phyloP scores from a whole-genome alignment of 2,329 filamentous ascomycete species.

The Sporothrix inflata region DNA sequence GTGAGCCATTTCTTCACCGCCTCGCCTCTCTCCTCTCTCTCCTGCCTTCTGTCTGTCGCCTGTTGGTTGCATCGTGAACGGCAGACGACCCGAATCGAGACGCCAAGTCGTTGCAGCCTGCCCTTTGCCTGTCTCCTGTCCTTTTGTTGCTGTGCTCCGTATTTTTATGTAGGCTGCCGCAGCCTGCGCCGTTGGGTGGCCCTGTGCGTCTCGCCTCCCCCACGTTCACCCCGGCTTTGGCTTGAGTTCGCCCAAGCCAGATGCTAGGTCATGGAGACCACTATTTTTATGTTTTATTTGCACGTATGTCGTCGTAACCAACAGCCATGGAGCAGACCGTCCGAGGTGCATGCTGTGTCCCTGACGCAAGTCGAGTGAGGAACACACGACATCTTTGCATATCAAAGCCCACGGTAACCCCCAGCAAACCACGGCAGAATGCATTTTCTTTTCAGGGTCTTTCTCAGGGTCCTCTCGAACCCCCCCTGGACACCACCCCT shows the following conservation, averaged over 20 bases:
- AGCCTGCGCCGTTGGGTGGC: not conserved
- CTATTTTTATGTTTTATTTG: no score
- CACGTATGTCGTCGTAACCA: no score
- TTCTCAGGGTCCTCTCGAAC: not conserved
- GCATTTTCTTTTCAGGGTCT: constrained; percentile 5
- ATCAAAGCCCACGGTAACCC: no score
- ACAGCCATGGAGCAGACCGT: not conserved
- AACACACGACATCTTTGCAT: not conserved
- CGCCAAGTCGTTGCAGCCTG: constrained; percentile 1
- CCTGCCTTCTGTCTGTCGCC: not conserved
- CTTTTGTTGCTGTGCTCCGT: no score
- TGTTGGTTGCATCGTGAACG: constrained; percentile 1
- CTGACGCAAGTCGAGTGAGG: not conserved
- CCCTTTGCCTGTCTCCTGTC: no score
- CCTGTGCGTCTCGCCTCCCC: constrained; percentile 14
- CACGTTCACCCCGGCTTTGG: constrained; percentile 1
- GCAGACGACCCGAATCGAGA: not conserved
- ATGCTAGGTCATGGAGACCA: not conserved
- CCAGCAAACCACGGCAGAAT: not conserved
- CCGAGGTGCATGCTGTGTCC: not conserved
- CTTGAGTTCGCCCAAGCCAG: not conserved
- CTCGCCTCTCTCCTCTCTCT: not conserved
- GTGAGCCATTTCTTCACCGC: not conserved
- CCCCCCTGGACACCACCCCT: not conserved
- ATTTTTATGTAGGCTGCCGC: not conserved